phyloP scores from a whole-genome alignment of 345 rosid genomes.

The Syzygium oleosum region DNA sequence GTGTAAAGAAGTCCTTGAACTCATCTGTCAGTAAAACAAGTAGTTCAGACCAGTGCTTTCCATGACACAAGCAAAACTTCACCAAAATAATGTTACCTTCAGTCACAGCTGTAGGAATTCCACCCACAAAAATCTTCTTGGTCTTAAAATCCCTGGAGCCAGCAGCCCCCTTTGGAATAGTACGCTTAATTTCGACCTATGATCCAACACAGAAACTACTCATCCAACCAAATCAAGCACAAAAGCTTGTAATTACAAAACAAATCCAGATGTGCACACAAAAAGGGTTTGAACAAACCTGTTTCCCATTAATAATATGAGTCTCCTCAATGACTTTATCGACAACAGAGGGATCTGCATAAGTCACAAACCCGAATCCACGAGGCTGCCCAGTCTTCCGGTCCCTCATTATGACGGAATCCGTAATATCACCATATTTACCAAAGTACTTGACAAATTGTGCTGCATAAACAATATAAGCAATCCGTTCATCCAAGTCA shows the following conservation, averaged over 20 bases:
- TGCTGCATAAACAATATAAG: slow-evolving; percentile 33
- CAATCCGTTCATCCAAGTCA: slow-evolving; percentile 2
- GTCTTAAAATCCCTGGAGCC: slow-evolving; percentile 79
- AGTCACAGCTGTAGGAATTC: slow-evolving; percentile 70
- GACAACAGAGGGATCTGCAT: slow-evolving; percentile 82
- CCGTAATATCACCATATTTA: slow-evolving; percentile 88
- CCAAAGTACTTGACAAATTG: slow-evolving; percentile 75
- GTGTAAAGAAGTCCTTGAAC: slow-evolving; percentile 63
- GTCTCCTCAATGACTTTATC: slow-evolving; percentile 73
- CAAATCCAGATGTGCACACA: not conserved
- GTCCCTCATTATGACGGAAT: slow-evolving; percentile 95
- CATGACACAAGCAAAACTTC: not conserved
- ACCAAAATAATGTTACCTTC: slow-evolving; percentile 41
- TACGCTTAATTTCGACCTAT: slow-evolving; percentile 90
- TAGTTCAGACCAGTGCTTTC: not conserved
- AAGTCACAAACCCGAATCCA: slow-evolving; percentile 95
- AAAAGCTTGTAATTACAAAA: not conserved
- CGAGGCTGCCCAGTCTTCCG: slow-evolving; percentile 87
- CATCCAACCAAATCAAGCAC: not conserved
- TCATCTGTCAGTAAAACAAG: slow-evolving; percentile 33
- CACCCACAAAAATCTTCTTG: slow-evolving; percentile 95
- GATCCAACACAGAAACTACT: slow-evolving; percentile 1
- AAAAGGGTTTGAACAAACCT: not conserved
- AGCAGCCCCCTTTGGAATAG: slow-evolving; percentile 80
- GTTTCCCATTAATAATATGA: slow-evolving; percentile 79